Evolutionary conservation across 805 yeast genomes (phyloP).

Genomic region (Torulaspora gathmanii): DNA sequence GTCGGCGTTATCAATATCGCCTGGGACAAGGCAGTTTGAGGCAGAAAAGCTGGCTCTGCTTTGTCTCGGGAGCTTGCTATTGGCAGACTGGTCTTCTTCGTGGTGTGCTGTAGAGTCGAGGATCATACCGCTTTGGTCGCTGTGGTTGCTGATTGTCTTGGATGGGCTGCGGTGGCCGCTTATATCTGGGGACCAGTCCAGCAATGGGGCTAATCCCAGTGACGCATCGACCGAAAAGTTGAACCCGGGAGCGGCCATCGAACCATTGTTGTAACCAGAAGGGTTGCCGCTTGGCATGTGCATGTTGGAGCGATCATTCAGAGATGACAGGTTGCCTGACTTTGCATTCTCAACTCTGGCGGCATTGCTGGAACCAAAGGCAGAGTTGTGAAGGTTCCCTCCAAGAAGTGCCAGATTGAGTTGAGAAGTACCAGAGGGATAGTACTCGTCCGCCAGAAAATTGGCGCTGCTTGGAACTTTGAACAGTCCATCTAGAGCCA

Average conservation of each 20-base stretch:
- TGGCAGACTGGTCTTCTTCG: constrained; percentile 1
- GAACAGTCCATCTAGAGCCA: constrained; percentile 22
- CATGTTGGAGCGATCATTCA: not conserved
- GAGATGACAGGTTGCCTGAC: not conserved
- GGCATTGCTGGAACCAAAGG: not conserved
- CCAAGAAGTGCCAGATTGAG: constrained; percentile 10
- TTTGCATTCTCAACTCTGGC: not conserved
- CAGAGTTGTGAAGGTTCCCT: not conserved
- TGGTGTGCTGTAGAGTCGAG: constrained; percentile 8
- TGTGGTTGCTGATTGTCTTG: constrained; percentile 6
- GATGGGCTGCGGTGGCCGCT: constrained; percentile 5
- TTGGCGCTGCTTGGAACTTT: constrained; percentile 29
- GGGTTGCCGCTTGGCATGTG: not conserved
- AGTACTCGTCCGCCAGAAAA: constrained; percentile 21
- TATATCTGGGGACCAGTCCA: constrained; percentile 39
- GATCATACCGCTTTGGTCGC: constrained; percentile 12
- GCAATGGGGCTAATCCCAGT: constrained; percentile 64
- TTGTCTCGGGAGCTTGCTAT: too few species aligned
- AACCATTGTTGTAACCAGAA: constrained; percentile 2
- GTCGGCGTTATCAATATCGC: constrained; percentile 2
- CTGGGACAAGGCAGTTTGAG: not conserved
- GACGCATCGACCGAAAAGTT: constrained; percentile 84
- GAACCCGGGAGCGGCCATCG: constrained; percentile 25
- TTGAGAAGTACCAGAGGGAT: constrained; percentile 19
- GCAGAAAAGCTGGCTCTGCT: too few species aligned